A percentile compares a stretch with the other conserved stretches of the same genome.
phyloP scores from a whole-genome alignment of 805 yeast genomes.

The Candida montana region DNA sequence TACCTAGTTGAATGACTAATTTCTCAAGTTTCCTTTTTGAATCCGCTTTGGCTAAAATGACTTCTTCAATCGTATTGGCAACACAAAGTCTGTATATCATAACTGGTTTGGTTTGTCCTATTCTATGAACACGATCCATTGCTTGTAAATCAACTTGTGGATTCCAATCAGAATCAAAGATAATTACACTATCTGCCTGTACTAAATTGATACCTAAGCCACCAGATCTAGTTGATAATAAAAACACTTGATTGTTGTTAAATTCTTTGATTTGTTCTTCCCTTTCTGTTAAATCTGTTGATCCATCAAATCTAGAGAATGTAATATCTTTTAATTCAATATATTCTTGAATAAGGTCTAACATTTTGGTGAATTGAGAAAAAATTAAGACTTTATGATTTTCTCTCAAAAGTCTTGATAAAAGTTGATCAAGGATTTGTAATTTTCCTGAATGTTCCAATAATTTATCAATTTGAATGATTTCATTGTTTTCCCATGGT shows the following conservation, averaged over 20 bases:
- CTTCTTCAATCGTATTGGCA: slow-evolving; percentile 77
- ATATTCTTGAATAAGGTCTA: slow-evolving; percentile 81
- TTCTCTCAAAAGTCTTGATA: slow-evolving; percentile 40
- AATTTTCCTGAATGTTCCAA: slow-evolving; percentile 68
- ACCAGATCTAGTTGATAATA: slow-evolving; percentile 89
- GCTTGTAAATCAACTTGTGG: slow-evolving; percentile 97
- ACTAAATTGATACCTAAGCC: slow-evolving; percentile 87
- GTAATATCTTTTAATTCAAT: slow-evolving; percentile 42
- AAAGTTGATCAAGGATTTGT: slow-evolving; percentile 59
- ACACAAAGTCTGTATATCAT: slow-evolving; percentile 73
- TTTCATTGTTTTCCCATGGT: slow-evolving; percentile 55
- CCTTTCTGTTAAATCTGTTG: slow-evolving; percentile 59
- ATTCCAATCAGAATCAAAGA: slow-evolving; percentile 95
- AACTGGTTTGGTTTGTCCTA: slow-evolving; percentile 85
- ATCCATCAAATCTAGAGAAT: slow-evolving; percentile 71
- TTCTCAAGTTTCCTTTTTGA: slow-evolving; percentile 75
- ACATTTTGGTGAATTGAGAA: slow-evolving; percentile 77
- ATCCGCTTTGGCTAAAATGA: slow-evolving; percentile 71
- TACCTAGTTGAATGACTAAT: slow-evolving; percentile 65
- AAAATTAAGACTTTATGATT: slow-evolving; percentile 76
- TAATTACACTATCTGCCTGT: slow-evolving; percentile 82
- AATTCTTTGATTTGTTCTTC: slow-evolving; percentile 54
- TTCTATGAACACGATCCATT: slow-evolving; percentile 90
- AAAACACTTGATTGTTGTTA: slow-evolving; percentile 44
- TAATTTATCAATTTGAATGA: slow-evolving; percentile 35